phyloP scores from a whole-genome alignment of 2,329 filamentous ascomycete species.

The Celoporthe dispersa region DNA sequence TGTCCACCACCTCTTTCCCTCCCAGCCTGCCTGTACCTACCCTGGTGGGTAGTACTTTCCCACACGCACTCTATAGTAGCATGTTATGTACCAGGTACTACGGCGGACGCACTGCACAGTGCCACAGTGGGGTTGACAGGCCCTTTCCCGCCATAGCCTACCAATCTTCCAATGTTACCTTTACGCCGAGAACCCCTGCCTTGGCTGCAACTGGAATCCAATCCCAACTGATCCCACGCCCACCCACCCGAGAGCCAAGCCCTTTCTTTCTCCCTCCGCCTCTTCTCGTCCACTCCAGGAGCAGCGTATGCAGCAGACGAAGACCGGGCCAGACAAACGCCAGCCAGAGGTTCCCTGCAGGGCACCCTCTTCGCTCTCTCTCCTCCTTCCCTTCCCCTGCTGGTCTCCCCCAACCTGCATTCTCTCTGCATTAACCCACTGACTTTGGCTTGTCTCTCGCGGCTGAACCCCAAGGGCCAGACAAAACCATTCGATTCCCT shows the following conservation, averaged over 20 bases:
- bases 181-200: constrained; percentile 12
- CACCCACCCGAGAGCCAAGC: constrained; percentile 2
- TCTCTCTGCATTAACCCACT: constrained; percentile 17
- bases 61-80: background rate
- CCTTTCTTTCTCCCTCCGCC: constrained; percentile 20
- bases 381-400: constrained; percentile 25
- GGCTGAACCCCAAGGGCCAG: constrained; percentile 5
- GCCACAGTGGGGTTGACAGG: constrained; percentile 8
- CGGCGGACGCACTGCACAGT: background rate
- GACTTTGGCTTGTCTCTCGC: background rate
- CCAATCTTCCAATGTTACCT: constrained; percentile 1
- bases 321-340: constrained; percentile 13
- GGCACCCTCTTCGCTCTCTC: constrained; percentile 19
- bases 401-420: constrained; percentile 17
- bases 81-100: background rate
- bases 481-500: constrained; percentile 28
- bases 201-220: constrained; percentile 22
- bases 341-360: constrained; percentile 20
- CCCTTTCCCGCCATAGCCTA: background rate
- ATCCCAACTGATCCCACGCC: constrained; percentile 12
- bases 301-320: constrained; percentile 7
- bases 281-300: constrained; percentile 22
- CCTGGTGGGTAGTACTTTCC: background rate
- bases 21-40: background rate
- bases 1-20: background rate